Evolutionary conservation across 345 rosid genomes (phyloP), one percentile per base, ranked within the genome.

Genomic region (Syzygium aromaticum): DNA sequence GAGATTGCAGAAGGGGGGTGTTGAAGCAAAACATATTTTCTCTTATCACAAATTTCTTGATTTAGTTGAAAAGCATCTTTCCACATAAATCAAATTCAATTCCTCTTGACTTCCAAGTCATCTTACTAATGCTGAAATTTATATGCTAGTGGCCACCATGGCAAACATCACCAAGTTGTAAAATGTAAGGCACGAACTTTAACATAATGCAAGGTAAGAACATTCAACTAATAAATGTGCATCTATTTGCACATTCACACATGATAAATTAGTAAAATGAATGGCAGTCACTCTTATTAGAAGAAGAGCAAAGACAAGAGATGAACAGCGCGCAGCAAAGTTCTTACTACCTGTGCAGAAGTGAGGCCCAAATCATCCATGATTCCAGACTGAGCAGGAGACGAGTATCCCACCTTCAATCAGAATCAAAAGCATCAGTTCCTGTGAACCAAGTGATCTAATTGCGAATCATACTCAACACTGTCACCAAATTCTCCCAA

Each of bases 381-480:
- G 46, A 97, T 96, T 90, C 96, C 99, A 57, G 93, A 88, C 86
- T 96, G 95, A 88, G 95, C 94, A 87, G 99, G 99, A 85, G 99
- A 97, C 52, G 99, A 96, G 90, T 93, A 97, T 84, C 98, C 98
- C 86, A 95, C 82, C 99, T 97, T 90, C 87, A 88, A 87, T 19
- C 82, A 73, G 46, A 49, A 87, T 27, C 82, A 63, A 61, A 84
- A 40, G 19, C 46, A 40, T 73, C 27, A 73, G 46, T 73, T 73
- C 49, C 21, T 21, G 82, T 9, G 25, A 33, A 61, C 73, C 73
- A 73, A 73, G 82, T 38, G 82, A 73, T 73, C 8, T 21, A 73
- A 38, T 38, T 73, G 82, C 11, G 82, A 73, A 38, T 21, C 49
- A 73, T 22, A 73, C 49, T 73, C 49, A 73, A 73, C 11, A 19